A percentile compares a stretch with the other conserved stretches of the same genome.
Evolutionary conservation across 176 grass and related monocot species (phyloP).

Genomic region (Areca catechu): DNA sequence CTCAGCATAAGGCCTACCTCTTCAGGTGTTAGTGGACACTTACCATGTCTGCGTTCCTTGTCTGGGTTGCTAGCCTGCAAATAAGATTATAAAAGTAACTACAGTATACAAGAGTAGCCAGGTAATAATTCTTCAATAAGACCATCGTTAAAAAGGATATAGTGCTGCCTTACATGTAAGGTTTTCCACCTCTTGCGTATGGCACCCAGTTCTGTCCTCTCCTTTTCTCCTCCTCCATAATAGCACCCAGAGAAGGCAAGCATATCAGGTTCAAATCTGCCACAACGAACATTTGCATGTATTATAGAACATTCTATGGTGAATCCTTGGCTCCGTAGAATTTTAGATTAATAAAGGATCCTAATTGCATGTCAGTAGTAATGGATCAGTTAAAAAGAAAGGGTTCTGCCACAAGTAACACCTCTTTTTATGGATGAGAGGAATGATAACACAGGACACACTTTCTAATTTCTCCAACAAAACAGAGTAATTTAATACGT

Average conservation of each 20-base stretch:
- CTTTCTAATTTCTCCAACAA: no score
- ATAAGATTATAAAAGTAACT: conserved; percentile 13
- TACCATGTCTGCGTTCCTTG: conserved; percentile 65
- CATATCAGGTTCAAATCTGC: conserved; percentile 86
- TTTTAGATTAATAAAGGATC: no score
- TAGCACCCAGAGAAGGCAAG: conserved; percentile 82
- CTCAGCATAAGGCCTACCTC: conserved; percentile 75
- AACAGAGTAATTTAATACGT: no score
- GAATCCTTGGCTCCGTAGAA: no score
- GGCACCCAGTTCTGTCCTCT: conserved; percentile 51
- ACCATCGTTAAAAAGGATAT: background rate
- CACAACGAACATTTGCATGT: background rate
- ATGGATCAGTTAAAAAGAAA: no score
- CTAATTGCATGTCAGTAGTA: no score
- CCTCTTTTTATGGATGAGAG: no score
- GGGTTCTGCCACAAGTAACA: no score
- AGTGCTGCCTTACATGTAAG: conserved; percentile 40
- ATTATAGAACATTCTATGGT: no score
- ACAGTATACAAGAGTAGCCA: background rate
- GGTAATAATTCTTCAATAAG: no score
- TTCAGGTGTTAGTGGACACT: conserved; percentile 73
- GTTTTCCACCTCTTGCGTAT: conserved; percentile 70
- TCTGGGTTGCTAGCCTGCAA: conserved; percentile 55
- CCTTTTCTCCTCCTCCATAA: conserved; percentile 72
- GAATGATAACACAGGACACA: no score